A percentile compares a stretch with the other conserved stretches of the same genome.
Evolutionary conservation across 2,329 filamentous ascomycete genomes (phyloP).

Genomic region (Myrmaecium sp.): DNA sequence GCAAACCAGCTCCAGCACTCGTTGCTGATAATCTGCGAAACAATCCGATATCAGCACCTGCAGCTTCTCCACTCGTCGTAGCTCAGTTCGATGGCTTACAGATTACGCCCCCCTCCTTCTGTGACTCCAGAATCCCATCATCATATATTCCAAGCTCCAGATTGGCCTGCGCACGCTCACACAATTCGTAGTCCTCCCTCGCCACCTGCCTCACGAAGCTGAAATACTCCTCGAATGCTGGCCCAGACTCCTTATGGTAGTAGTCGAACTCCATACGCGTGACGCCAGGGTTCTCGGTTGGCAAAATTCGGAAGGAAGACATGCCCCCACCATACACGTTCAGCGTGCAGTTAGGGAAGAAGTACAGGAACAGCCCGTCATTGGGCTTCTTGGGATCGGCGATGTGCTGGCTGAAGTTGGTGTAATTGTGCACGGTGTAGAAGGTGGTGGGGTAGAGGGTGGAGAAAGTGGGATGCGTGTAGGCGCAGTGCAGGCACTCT

Average conservation of each 20-base stretch:
- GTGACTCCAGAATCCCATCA: constrained; percentile 38
- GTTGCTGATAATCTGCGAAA: constrained; percentile 26
- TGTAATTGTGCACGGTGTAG: constrained; percentile 37
- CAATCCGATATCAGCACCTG: constrained; percentile 5
- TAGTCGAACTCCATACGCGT: constrained; percentile 44
- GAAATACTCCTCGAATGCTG: constrained; percentile 40
- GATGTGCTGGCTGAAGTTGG: constrained; percentile 39
- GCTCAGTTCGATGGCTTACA: constrained; percentile 18
- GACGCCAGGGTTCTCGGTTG: constrained; percentile 30
- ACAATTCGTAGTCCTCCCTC: constrained; percentile 39
- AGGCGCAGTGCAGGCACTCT: constrained; percentile 42
- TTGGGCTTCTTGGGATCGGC: constrained; percentile 35
- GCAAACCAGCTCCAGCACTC: constrained; percentile 28
- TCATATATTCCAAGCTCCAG: constrained; percentile 36
- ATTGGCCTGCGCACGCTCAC: constrained; percentile 38
- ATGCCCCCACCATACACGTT: constrained; percentile 43
- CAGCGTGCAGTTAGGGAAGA: constrained; percentile 39
- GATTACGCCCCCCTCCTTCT: constrained; percentile 38
- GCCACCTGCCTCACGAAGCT: constrained; percentile 40
- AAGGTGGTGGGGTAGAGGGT: constrained; percentile 38
- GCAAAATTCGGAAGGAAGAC: constrained; percentile 39
- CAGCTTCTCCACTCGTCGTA: constrained; percentile 5
- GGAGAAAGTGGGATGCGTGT: constrained; percentile 39
- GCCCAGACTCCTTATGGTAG: constrained; percentile 32
- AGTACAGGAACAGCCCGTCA: constrained; percentile 40